Base-by-base conservation (phyloP, 176 grass and related monocot species). In the Carex kokanica region DNA sequence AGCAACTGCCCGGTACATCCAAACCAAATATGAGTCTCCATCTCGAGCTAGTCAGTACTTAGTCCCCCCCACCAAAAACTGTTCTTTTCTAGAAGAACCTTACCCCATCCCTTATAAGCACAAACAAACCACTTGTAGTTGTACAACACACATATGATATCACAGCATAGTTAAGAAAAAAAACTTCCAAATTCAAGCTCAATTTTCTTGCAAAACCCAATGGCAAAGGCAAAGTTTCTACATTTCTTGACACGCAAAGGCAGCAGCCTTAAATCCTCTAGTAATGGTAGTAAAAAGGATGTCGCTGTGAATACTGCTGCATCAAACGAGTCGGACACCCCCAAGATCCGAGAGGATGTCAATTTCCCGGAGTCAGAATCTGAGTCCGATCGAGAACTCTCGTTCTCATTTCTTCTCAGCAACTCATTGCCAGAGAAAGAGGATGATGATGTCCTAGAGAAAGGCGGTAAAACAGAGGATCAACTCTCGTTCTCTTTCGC, bases 371-470 rank as follows among this genome's bases (percentile, higher is more conserved):
- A 88, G 17, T 17, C 24, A 0, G 80, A 82, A 51, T 67, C 60
- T 0, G 80, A 82, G 23, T 88, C 80, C 21, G 86, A 88, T 29
- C 65, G 60, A 23, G 86, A 88, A 83, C 86, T 88, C 25, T 88
- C 86, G 1, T 74, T 88, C 57, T 66, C 80, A 4, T 81, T 78
- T 41, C 86, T 83, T 60, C 34, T 88, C 7, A 56, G 78, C 59
- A 87, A 83, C 21, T 54, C 67, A 24, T 64, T 55, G 0, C 58
- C 68, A 3, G 27, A 16, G 58, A 61, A 51, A 27, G 57, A 38
- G 45, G 52, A 34, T 8, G 57, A 53, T 1, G 8, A 51, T 17
- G 34, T 15, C 9, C 4, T 24, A 29, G 80, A 45, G 11, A 64
- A 82, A 49, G 34, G 57, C 6, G 2, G 51, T 21, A 62, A 83